phyloP scores from a whole-genome alignment of 2,329 filamentous ascomycete genomes.

The Neobulgaria alba region DNA sequence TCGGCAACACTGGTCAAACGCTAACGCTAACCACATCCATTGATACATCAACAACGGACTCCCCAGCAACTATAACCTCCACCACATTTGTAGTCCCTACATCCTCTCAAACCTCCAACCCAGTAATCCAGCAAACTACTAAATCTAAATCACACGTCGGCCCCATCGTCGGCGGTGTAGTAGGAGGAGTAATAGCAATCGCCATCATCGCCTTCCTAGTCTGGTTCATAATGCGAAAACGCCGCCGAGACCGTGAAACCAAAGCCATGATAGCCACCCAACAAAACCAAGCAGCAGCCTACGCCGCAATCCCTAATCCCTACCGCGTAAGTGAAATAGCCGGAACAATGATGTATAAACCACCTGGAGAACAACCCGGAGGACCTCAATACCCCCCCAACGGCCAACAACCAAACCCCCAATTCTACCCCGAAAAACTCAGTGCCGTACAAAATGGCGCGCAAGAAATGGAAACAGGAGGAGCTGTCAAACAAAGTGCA shows the following conservation, averaged over 20 bases:
- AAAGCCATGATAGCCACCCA: constrained; percentile 1
- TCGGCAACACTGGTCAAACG: not conserved
- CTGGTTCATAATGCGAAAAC: constrained; percentile 14
- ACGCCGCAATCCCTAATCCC: constrained; percentile 3
- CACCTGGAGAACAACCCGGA: constrained; percentile 6
- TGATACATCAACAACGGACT: not conserved
- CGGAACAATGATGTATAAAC: not conserved
- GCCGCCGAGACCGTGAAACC: constrained; percentile 4
- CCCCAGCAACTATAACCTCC: not conserved
- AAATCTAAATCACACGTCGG: constrained; percentile 9
- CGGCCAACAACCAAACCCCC: not conserved
- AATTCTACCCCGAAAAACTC: constrained; percentile 2
- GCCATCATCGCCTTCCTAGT: constrained; percentile 8
- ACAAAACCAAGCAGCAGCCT: not conserved
- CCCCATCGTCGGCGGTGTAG: constrained; percentile 16
- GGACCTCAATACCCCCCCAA: constrained; percentile 5
- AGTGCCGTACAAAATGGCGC: not conserved
- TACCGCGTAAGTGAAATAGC: constrained; percentile 4
- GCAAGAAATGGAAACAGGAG: not conserved
- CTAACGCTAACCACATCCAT: constrained; percentile 2
- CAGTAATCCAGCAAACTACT: constrained; percentile 6
- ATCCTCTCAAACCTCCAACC: not conserved
- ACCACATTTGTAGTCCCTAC: not conserved
- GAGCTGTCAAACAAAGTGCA: not conserved
- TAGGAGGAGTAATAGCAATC: constrained; percentile 15